phyloP scores from a whole-genome alignment of 768 basidiomycete species.

The Flagelloscypha sp. region DNA sequence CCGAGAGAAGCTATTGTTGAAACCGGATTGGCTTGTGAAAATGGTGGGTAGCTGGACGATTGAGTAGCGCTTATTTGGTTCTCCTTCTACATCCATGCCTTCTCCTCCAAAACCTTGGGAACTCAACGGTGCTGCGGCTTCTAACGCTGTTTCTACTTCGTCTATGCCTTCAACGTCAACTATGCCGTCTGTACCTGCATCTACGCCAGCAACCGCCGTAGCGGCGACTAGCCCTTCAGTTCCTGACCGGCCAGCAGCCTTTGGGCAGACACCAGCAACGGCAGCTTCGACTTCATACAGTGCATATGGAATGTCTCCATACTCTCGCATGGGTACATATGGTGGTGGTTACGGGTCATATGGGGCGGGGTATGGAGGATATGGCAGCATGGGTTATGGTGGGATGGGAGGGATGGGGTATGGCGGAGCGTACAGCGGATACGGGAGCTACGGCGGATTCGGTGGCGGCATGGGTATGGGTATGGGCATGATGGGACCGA shows the following conservation, averaged over 20 bases:
- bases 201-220: slow-evolving; percentile 11
- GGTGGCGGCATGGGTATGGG: slow-evolving; percentile 31
- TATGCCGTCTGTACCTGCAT: slow-evolving; percentile 16
- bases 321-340: slow-evolving; percentile 32
- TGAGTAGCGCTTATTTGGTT: too few species aligned
- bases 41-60: too few species aligned
- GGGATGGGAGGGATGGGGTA: slow-evolving; percentile 33
- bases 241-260: slow-evolving; percentile 55
- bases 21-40: too few species aligned
- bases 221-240: slow-evolving; percentile 34
- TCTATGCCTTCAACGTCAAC: slow-evolving; percentile 21
- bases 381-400: slow-evolving; percentile 39
- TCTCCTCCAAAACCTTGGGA: slow-evolving; percentile 93
- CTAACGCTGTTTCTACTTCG: slow-evolving; percentile 19
- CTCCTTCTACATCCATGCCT: slow-evolving; percentile 42
- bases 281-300: slow-evolving; percentile 19
- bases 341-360: slow-evolving; percentile 20
- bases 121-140: slow-evolving; percentile 37
- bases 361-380: slow-evolving; percentile 26
- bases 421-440: slow-evolving; percentile 24
- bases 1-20: too few species aligned
- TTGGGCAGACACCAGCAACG: slow-evolving; percentile 32
- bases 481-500: slow-evolving; percentile 24
- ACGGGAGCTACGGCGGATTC: slow-evolving; percentile 23
- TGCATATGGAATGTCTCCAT: slow-evolving; percentile 30